A percentile compares a stretch with the other conserved stretches of the same genome.
These are phyloP conservation scores for Aspergillus ruber DNA, from an alignment of 2,329 filamentous ascomycete species.

Conservation along the genomic window DNA sequence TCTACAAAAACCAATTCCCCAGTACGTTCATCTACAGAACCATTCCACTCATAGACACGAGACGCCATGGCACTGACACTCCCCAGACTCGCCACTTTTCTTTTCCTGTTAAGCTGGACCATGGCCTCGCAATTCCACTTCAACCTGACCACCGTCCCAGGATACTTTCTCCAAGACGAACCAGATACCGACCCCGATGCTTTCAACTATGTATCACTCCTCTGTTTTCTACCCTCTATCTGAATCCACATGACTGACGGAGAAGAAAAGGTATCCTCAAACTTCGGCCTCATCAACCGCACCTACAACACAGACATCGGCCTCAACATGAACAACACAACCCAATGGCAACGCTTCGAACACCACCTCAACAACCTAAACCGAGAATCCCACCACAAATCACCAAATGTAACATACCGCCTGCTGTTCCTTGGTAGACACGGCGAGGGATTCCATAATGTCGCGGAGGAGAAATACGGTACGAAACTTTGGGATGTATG, in stretches of 20 bases:
- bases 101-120: conserved; percentile 3
- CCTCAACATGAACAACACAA: conserved; percentile 29
- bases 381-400: conserved; percentile 16
- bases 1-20: background rate
- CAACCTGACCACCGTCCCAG: conserved; percentile 30
- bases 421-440: conserved; percentile 56
- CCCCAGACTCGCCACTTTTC: conserved; percentile 4
- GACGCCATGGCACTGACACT: background rate
- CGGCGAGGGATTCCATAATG: conserved; percentile 57
- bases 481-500: conserved; percentile 54
- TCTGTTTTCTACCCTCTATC: background rate
- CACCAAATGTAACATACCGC: conserved; percentile 42
- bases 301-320: conserved; percentile 37
- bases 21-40: too few species aligned
- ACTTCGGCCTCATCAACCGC: conserved; percentile 46
- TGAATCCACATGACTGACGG: background rate
- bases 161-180: conserved; percentile 49
- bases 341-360: conserved; percentile 52
- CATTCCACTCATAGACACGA: too few species aligned
- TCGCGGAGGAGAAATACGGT: conserved; percentile 53
- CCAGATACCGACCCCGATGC: conserved; percentile 38
- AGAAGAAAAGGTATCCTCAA: conserved; percentile 28
- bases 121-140: background rate
- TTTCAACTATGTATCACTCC: conserved; percentile 43
- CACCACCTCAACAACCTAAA: conserved; percentile 45